Evolutionary conservation across 73 alveolate species (phyloP).

Genomic region (Paramecium biaurelia): DNA sequence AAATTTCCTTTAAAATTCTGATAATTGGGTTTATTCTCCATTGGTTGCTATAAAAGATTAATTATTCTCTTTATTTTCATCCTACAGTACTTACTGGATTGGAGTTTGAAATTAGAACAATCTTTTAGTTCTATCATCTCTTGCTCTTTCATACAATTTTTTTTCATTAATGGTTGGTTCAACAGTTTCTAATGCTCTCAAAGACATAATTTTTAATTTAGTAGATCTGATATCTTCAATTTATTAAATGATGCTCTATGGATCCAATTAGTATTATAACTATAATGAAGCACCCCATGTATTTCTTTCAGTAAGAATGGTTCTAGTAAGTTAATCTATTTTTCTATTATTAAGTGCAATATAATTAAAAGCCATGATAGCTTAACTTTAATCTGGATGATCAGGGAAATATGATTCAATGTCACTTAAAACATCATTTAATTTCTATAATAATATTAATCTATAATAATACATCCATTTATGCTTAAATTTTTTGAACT

Average conservation of each 20-base stretch:
- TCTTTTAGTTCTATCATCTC: constrained; percentile 54
- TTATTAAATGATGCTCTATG: constrained; percentile 35
- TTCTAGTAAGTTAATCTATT: constrained; percentile 38
- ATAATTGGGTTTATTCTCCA: neutral
- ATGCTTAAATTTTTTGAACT: neutral
- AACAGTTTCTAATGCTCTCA: constrained; percentile 57
- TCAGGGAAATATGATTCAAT: constrained; percentile 39
- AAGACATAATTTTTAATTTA: constrained; percentile 14
- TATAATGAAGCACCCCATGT: constrained; percentile 29
- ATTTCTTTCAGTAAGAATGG: constrained; percentile 4
- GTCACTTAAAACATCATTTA: constrained; percentile 28
- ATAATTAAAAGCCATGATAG: constrained; percentile 54
- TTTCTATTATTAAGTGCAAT: constrained; percentile 48
- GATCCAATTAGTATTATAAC: constrained; percentile 43
- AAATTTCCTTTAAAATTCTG: constrained; percentile 9
- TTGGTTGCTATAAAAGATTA: neutral
- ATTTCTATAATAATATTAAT: neutral
- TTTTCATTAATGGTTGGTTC: constrained; percentile 50
- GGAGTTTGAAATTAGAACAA: constrained; percentile 35
- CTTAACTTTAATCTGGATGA: constrained; percentile 42
- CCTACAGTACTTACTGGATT: constrained; percentile 53
- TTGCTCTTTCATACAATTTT: constrained; percentile 39
- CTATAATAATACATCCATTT: constrained; percentile 11
- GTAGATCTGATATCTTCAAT: constrained; percentile 49
- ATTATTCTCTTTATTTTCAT: constrained; percentile 36